A percentile compares a stretch with the other conserved stretches of the same genome.
These are phyloP conservation scores for Wallacemonas collosoma DNA, from an alignment of 208 protist species.

Conservation along the genomic window DNA sequence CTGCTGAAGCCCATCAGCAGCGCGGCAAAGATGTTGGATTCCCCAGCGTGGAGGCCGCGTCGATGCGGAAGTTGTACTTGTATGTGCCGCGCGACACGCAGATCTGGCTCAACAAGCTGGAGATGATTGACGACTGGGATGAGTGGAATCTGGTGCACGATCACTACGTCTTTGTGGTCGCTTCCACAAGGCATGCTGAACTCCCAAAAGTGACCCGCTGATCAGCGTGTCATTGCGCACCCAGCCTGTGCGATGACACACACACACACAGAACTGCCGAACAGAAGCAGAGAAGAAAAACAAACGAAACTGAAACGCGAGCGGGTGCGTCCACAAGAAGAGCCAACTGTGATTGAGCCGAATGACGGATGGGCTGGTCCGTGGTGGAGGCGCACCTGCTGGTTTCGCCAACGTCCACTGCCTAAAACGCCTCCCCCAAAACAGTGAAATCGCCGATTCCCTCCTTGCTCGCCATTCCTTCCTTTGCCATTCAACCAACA, in stretches of 20 bases:
- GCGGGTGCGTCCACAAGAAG: too few relatives aligned
- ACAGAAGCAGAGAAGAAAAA: background rate
- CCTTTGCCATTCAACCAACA: too few relatives aligned
- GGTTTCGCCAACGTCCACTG: too few relatives aligned
- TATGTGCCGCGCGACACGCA: slow-evolving; percentile 66
- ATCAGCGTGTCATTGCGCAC: background rate
- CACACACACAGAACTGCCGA: background rate
- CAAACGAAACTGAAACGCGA: background rate
- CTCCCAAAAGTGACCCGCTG: slow-evolving; percentile 38
- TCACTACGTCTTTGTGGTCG: slow-evolving; percentile 91
- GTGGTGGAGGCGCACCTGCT: too few relatives aligned
- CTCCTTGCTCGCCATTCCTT: too few relatives aligned
- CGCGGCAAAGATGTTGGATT: slow-evolving; percentile 76
- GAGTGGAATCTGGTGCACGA: slow-evolving; percentile 93
- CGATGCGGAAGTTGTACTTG: slow-evolving; percentile 84
- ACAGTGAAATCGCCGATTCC: too few relatives aligned
- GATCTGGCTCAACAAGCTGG: slow-evolving; percentile 73
- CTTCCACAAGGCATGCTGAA: slow-evolving; percentile 41
- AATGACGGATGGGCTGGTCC: too few relatives aligned
- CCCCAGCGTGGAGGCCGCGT: slow-evolving; percentile 51
- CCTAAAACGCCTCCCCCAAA: too few relatives aligned
- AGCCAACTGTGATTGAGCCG: too few relatives aligned
- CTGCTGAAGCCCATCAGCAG: slow-evolving; percentile 63
- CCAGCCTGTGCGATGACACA: background rate
- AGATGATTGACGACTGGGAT: slow-evolving; percentile 93